Percentiles rank a stretch among this genome's conserved stretches.
Conservation (phyloP, 2,329 filamentous ascomycete species). For the Ophiosphaerella herpotricha region DNA sequence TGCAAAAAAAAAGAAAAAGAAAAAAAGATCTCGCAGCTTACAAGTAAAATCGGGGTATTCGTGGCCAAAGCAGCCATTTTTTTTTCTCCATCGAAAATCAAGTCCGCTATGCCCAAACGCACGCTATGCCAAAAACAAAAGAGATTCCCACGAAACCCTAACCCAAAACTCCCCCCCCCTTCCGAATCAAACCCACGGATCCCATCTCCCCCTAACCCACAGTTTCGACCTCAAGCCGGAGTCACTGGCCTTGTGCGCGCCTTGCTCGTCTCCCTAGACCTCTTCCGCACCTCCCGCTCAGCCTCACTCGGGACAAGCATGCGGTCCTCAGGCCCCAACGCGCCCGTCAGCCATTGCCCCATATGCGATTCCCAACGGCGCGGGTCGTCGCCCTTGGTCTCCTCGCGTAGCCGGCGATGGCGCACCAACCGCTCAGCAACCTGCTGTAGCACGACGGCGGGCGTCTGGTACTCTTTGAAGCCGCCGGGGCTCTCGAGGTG, state of each 20-base stretch:
- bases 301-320: background rate
- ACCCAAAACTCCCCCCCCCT: no score
- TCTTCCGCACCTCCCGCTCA: background rate
- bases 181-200: no score
- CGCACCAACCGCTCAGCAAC: constrained; percentile 55
- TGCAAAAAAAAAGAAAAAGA: no score
- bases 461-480: constrained; percentile 52
- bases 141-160: no score
- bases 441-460: constrained; percentile 51
- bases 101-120: no score
- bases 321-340: constrained; percentile 33
- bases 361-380: constrained; percentile 46
- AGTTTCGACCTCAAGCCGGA: background rate
- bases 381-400: constrained; percentile 37
- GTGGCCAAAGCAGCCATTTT: no score
- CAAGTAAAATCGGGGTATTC: no score
- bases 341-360: constrained; percentile 46
- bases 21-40: no score
- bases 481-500: constrained; percentile 37
- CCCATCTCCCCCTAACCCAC: no score
- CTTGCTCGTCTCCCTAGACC: background rate
- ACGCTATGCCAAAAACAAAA: no score
- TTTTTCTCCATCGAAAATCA: no score
- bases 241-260: background rate
- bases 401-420: constrained; percentile 51